Conservation (phyloP, 2,329 filamentous ascomycete genomes). For the Colletotrichum lupini region DNA sequence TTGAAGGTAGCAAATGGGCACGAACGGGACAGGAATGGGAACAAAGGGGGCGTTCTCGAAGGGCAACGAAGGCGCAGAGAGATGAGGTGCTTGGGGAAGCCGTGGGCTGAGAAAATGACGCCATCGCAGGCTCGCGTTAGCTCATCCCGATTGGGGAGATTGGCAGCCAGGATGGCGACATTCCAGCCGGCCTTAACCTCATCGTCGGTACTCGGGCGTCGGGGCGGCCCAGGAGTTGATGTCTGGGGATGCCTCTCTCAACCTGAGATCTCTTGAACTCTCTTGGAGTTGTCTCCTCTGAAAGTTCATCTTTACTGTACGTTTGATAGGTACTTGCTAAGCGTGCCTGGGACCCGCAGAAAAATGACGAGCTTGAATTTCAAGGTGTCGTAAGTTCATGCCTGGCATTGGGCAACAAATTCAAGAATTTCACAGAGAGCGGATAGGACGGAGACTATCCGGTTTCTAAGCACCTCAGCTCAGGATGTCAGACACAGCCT, state of each 20-base stretch:
- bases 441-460: neutral
- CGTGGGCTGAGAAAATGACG: slow-evolving; percentile 23
- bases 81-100: neutral
- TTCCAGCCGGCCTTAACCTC: slow-evolving; percentile 32
- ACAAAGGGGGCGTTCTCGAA: neutral
- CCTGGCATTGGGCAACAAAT: neutral
- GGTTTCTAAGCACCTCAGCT: neutral
- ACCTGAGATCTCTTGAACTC: neutral
- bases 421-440: neutral
- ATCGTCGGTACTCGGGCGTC: slow-evolving; percentile 21
- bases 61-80: too few relatives aligned
- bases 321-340: neutral
- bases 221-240: neutral
- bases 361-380: neutral
- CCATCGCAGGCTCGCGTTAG: slow-evolving; percentile 34
- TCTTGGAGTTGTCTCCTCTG: neutral
- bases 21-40: neutral
- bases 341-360: neutral
- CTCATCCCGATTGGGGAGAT: slow-evolving; percentile 35
- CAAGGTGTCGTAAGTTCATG: neutral
- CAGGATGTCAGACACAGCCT: neutral
- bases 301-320: too few relatives aligned
- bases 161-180: slow-evolving; percentile 34
- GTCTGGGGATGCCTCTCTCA: neutral
- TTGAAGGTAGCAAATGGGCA: neutral